phyloP scores from a whole-genome alignment of 345 rosid species.

The Bruguiera sexangula region DNA sequence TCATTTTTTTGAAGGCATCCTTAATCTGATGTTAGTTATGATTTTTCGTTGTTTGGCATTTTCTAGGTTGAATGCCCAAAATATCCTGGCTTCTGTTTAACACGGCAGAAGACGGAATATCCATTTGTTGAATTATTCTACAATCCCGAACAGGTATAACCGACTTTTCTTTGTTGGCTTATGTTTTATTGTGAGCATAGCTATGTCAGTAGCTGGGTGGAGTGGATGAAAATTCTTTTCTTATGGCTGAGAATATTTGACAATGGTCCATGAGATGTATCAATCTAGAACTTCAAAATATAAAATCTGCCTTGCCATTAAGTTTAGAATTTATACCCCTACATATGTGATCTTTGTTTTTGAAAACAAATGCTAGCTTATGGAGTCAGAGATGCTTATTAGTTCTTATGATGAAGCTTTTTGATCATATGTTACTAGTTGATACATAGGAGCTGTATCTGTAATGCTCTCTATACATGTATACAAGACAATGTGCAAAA shows the following conservation, averaged over 20 bases:
- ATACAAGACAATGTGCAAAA: neutral
- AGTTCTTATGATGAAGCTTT: neutral
- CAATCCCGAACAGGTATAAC: conserved; percentile 74
- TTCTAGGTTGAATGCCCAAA: conserved; percentile 97
- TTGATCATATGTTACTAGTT: neutral
- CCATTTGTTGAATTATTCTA: conserved; percentile 91
- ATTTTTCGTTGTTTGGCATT: conserved; percentile 21
- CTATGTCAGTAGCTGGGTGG: neutral
- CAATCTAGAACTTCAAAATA: neutral
- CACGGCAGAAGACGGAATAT: conserved; percentile 84
- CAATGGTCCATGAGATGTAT: neutral
- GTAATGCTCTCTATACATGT: neutral
- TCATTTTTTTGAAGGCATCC: neutral
- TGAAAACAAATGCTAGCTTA: neutral
- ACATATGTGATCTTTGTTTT: neutral
- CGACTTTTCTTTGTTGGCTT: conserved; percentile 1
- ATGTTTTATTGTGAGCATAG: conserved; percentile 2
- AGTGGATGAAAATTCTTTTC: conserved; percentile 2
- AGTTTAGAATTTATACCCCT: neutral
- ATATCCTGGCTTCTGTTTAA: conserved; percentile 90
- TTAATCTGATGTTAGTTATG: neutral
- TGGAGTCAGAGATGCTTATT: neutral
- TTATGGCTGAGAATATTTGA: conserved; percentile 1
- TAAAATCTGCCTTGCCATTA: neutral
- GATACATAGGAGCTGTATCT: neutral